A percentile compares a stretch with the other conserved stretches of the same genome.
Conservation (phyloP, 192 early-diverging fungal genomes). For the Coemansia sp. region DNA sequence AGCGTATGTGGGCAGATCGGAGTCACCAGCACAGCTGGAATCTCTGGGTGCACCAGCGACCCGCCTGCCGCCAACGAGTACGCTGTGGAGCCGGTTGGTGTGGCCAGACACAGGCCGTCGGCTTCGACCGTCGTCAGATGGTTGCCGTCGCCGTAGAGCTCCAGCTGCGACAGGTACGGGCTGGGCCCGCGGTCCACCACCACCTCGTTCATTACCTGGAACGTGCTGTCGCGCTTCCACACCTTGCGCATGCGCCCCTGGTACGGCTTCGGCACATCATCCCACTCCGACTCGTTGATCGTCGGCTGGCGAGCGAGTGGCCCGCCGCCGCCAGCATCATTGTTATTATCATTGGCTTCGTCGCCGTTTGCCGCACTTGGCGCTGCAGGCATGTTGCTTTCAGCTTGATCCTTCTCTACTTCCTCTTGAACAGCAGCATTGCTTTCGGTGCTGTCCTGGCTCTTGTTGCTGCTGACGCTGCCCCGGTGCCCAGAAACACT, state of each 20-base stretch:
- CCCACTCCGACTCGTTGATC: conserved; percentile 47
- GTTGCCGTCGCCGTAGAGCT: conserved; percentile 83
- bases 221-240: conserved; percentile 66
- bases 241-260: conserved; percentile 55
- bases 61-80: conserved; percentile 94
- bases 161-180: conserved; percentile 86
- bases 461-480: conserved; percentile 1
- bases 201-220: conserved; percentile 94
- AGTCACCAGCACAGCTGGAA: conserved; percentile 89
- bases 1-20: conserved; percentile 94
- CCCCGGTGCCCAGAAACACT: not conserved
- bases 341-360: not conserved
- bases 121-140: conserved; percentile 96
- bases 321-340: not conserved
- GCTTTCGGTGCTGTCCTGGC: not conserved
- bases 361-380: not conserved
- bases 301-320: not conserved
- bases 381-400: not conserved
- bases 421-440: not conserved
- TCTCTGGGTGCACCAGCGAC: conserved; percentile 92
- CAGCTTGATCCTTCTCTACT: not conserved
- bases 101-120: conserved; percentile 92
- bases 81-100: conserved; percentile 91
- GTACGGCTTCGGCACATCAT: conserved; percentile 55
- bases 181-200: conserved; percentile 94